A percentile compares a stretch with the other conserved stretches of the same genome.
These are phyloP conservation scores for Exserohilum rostratum DNA, from an alignment of 2,329 filamentous ascomycete genomes.

Conservation along the genomic window DNA sequence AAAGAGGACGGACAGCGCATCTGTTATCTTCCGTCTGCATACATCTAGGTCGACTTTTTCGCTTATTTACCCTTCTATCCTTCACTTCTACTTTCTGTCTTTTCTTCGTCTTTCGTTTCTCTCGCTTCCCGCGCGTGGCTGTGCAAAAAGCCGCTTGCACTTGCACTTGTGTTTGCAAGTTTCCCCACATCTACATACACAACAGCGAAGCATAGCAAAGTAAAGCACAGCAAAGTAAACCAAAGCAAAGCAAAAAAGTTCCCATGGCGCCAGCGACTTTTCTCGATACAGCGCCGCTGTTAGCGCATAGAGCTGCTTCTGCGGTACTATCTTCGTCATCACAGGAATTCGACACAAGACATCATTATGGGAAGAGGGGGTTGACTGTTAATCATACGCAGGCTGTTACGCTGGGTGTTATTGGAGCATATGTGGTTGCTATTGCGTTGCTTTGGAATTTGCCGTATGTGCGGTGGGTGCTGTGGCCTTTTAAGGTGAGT, in stretches of 20 bases:
- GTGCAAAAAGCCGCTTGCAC: no score
- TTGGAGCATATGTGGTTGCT: constrained; percentile 72
- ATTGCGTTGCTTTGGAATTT: constrained; percentile 82
- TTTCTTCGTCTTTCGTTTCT: no score
- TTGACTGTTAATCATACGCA: constrained; percentile 71
- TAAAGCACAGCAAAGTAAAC: background rate
- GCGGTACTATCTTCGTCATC: background rate
- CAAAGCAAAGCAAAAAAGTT: background rate
- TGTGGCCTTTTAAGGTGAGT: constrained; percentile 80
- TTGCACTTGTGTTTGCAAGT: no score
- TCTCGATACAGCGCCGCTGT: constrained; percentile 21
- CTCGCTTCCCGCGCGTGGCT: no score
- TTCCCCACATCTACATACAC: no score
- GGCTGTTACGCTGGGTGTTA: constrained; percentile 71
- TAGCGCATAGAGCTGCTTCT: constrained; percentile 31
- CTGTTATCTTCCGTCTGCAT: no score
- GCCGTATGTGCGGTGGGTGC: constrained; percentile 73
- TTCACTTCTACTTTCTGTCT: no score
- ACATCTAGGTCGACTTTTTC: no score
- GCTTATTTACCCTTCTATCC: no score
- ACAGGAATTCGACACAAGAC: constrained; percentile 15
- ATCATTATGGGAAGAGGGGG: constrained; percentile 57
- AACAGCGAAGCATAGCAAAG: no score
- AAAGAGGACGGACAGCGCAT: no score
- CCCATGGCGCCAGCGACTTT: constrained; percentile 33